These are phyloP conservation scores for Litchi chinensis DNA, from an alignment of 345 rosid genomes.

Conservation along the genomic window DNA sequence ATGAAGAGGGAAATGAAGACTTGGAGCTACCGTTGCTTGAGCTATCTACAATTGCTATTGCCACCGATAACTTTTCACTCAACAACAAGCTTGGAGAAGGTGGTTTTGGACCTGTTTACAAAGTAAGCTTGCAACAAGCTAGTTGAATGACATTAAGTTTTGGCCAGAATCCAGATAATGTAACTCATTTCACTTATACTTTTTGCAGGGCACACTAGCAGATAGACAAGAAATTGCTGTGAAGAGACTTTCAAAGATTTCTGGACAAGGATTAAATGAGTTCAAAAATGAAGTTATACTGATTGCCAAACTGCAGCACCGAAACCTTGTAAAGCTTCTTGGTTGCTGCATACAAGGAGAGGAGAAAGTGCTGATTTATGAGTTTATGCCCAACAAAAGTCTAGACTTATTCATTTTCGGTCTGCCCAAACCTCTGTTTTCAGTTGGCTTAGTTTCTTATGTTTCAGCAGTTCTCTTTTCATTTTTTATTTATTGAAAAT, in stretches of 20 bases:
- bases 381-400: constrained; percentile 39
- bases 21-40: constrained; percentile 20
- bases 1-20: background rate
- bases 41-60: constrained; percentile 22
- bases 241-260: constrained; percentile 46
- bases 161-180: too few species aligned
- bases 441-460: too few species aligned
- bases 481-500: too few species aligned
- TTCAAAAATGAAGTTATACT: constrained; percentile 48
- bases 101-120: constrained; percentile 43
- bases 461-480: too few species aligned
- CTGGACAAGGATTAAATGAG: constrained; percentile 49
- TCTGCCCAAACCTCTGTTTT: background rate
- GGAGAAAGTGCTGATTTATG: constrained; percentile 37
- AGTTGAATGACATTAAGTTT: too few species aligned
- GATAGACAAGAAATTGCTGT: constrained; percentile 54
- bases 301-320: constrained; percentile 53
- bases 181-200: background rate
- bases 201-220: constrained; percentile 39
- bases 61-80: constrained; percentile 36
- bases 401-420: constrained; percentile 34
- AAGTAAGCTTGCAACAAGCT: constrained; percentile 11
- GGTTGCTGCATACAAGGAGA: constrained; percentile 38
- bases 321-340: constrained; percentile 50
- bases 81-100: constrained; percentile 46